Conservation (phyloP, 768 basidiomycete species). For the Pleurotus cornucopiae region DNA sequence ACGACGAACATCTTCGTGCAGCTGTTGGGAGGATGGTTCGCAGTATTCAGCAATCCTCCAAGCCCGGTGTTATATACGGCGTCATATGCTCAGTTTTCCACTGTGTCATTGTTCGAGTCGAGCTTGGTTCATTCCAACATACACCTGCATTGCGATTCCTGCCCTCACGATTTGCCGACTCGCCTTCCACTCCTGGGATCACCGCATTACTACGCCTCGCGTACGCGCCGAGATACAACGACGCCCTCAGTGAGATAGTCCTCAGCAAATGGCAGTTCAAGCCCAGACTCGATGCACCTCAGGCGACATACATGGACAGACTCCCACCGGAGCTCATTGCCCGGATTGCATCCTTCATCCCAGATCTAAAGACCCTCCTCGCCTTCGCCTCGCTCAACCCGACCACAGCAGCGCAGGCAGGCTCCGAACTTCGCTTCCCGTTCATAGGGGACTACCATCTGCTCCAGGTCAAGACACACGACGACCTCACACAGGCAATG, state of each 20-base stretch:
- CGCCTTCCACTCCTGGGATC: constrained; percentile 14
- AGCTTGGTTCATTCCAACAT: constrained; percentile 11
- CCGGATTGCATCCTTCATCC: background rate
- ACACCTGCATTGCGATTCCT: constrained; percentile 16
- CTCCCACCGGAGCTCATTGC: background rate
- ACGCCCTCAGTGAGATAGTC: background rate
- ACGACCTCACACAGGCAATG: too few species aligned
- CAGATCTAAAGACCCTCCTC: background rate
- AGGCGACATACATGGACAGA: background rate
- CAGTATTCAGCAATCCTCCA: background rate
- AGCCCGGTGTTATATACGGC: constrained; percentile 6
- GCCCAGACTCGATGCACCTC: background rate
- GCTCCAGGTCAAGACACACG: too few species aligned
- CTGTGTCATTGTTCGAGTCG: constrained; percentile 13
- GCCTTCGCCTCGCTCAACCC: background rate
- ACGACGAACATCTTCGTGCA: background rate
- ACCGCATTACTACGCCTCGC: constrained; percentile 11
- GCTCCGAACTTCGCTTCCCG: too few species aligned
- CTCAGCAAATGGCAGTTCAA: background rate
- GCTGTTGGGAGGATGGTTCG: background rate
- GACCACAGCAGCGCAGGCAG: too few species aligned
- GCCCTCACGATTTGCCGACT: constrained; percentile 11
- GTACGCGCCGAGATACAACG: background rate
- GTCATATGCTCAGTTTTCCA: constrained; percentile 18
- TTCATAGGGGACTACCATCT: too few species aligned